Percentiles rank a stretch among this genome's conserved stretches.
These are phyloP conservation scores for Candida sanyaensis DNA, from an alignment of 1,139 yeast species.

Conservation along the genomic window DNA sequence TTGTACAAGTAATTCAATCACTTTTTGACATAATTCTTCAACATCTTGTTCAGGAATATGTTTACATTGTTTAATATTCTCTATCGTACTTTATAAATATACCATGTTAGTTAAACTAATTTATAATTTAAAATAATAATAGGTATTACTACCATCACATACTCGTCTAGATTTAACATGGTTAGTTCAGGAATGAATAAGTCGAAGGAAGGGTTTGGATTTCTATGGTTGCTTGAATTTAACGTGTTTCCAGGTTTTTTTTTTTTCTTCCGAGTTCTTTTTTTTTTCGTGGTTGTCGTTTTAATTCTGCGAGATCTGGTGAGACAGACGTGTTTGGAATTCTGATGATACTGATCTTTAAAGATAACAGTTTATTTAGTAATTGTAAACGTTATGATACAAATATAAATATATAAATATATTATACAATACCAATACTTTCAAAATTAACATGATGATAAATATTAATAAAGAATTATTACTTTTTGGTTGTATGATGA, in stretches of 20 bases:
- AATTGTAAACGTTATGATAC: too few species aligned
- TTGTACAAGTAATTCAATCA: conserved; percentile 53
- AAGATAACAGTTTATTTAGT: too few species aligned
- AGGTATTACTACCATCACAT: conserved; percentile 17
- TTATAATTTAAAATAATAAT: background rate
- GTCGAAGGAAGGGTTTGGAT: background rate
- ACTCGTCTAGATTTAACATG: conserved; percentile 40
- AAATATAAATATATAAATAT: too few species aligned
- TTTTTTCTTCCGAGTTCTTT: background rate
- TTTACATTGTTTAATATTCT: conserved; percentile 43
- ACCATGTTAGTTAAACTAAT: background rate
- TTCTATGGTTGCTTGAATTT: too few species aligned
- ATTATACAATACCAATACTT: too few species aligned
- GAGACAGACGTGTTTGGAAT: too few species aligned
- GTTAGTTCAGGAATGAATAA: background rate
- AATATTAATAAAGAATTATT: too few species aligned
- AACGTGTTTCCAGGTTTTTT: background rate
- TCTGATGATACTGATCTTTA: too few species aligned
- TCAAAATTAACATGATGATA: too few species aligned
- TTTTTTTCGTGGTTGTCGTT: background rate
- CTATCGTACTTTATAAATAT: conserved; percentile 24
- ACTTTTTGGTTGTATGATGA: too few species aligned
- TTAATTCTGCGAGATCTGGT: too few species aligned
- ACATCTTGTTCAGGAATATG: conserved; percentile 55
- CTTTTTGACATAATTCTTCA: conserved; percentile 53